Evolutionary conservation across 192 early-diverging fungal genomes (phyloP), one percentile per base, ranked within the genome.

Genomic region (Chytriomyces hyalinus): DNA sequence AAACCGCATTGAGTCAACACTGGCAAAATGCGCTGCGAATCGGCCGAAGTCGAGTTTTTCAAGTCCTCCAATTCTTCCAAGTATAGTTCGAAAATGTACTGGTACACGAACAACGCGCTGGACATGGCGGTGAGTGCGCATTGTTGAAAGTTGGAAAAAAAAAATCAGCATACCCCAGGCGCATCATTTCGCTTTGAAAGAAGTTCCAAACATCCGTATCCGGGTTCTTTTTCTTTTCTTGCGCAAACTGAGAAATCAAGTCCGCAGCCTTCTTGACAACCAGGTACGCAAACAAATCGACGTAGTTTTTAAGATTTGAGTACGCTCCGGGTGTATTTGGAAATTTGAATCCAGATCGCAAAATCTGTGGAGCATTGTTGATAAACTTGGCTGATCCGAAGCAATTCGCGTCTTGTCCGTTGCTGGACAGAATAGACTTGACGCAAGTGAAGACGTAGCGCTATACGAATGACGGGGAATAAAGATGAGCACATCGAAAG

Each of bases 181-280:
- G 11, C 10, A 43, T 72, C 61, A 66, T 46, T 10, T 75, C 73
- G 9, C 44, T 63, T 24, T 45, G n/a, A 63, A 70, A 28, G 0
- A 24, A 6, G 36, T 75, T 65, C 73, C 73, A 75, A 50, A 68
- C 67, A 26, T 68, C 67, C 13, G 47, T 46, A 13, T 36, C n/a
- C 26, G 11, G 13, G 26, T 68, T 50, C 43, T 20, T 62, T 9
- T 73, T 73, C 45, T 62, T 73, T 9, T 10, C 44, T 43, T 57
- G n/a, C 3, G 22, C 13, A 62, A 73, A 28, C 26, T 61, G 17
- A 13, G 22, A 3, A 44, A 43, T 20, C 13, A 73, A 9, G 36
- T 73, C 60, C 5, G 70, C 53, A 11, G 24, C 73, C 36, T 24
- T 75, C 22, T 48, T 68, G 46, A 75, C 73, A 13, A 75, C 62